These are phyloP conservation scores for Cenchrus americanus DNA, from an alignment of 176 grass and related monocot genomes.

Conservation along the genomic window DNA sequence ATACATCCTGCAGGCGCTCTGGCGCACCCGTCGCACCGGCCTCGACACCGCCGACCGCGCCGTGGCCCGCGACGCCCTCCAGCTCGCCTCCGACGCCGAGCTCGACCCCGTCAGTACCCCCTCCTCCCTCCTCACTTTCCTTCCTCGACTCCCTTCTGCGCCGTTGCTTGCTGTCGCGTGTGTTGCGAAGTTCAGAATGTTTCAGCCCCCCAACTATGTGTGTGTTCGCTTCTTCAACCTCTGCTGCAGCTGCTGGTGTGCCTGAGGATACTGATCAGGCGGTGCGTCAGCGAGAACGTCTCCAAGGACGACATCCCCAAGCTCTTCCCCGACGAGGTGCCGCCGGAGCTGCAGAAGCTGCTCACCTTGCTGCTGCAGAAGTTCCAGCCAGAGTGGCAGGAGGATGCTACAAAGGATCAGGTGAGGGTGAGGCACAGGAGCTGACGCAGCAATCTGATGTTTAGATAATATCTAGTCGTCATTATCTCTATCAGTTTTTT, in stretches of 20 bases:
- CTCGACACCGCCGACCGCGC: conserved; percentile 90
- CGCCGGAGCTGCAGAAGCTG: conserved; percentile 73
- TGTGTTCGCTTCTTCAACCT: neutral
- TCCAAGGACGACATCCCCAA: conserved; percentile 69
- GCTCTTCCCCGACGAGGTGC: conserved; percentile 71
- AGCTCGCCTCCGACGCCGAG: conserved; percentile 64
- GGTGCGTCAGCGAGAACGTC: conserved; percentile 61
- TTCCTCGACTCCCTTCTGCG: neutral
- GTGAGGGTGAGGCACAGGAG: conserved; percentile 24
- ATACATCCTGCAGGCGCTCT: conserved; percentile 90
- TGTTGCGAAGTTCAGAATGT: neutral
- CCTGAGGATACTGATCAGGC: conserved; percentile 76
- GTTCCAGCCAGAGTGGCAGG: conserved; percentile 82
- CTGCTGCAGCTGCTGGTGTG: conserved; percentile 76
- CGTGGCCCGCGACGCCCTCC: conserved; percentile 76
- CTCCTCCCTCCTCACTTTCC: neutral
- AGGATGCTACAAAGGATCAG: conserved; percentile 70
- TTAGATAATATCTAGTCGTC: neutral
- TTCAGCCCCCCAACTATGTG: neutral
- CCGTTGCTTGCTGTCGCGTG: neutral
- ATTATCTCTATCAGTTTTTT: neutral
- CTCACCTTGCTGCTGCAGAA: conserved; percentile 90
- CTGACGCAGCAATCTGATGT: neutral
- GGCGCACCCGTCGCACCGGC: conserved; percentile 87
- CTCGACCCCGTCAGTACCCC: conserved; percentile 64